A percentile compares a stretch with the other conserved stretches of the same genome.
These are phyloP conservation scores for Cyberlindnera sargentensis DNA, from an alignment of 805 yeast species.

Conservation along the genomic window DNA sequence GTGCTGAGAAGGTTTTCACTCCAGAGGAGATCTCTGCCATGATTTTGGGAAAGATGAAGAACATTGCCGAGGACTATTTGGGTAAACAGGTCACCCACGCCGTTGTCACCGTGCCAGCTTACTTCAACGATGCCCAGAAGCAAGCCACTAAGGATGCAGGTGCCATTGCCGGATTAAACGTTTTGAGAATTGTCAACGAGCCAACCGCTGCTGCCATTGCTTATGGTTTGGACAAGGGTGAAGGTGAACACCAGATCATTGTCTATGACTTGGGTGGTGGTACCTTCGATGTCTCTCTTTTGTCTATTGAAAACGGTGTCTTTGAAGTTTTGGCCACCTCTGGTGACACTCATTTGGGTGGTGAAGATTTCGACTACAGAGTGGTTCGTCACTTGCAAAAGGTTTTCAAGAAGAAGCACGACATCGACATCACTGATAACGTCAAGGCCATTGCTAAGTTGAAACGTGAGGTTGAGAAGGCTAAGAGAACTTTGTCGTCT, in stretches of 20 bases:
- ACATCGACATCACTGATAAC: slow-evolving; percentile 74
- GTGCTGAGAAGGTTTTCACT: slow-evolving; percentile 70
- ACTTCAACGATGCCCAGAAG: slow-evolving; percentile 90
- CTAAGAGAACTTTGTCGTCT: slow-evolving; percentile 91
- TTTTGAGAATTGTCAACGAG: slow-evolving; percentile 84
- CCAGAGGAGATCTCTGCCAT: slow-evolving; percentile 93
- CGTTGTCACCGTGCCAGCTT: slow-evolving; percentile 90
- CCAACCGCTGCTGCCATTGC: slow-evolving; percentile 99
- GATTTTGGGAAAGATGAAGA: slow-evolving; percentile 88
- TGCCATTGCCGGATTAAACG: slow-evolving; percentile 83
- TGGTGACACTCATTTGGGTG: slow-evolving; percentile 97
- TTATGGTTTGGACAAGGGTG: slow-evolving; percentile 80
- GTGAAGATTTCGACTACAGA: slow-evolving; percentile 92
- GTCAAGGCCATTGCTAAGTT: slow-evolving; percentile 85
- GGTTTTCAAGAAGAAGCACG: slow-evolving; percentile 87
- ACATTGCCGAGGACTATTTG: slow-evolving; percentile 84
- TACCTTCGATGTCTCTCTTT: slow-evolving; percentile 87
- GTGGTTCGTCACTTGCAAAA: slow-evolving; percentile 82
- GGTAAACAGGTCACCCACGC: slow-evolving; percentile 84
- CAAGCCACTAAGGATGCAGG: slow-evolving; percentile 95
- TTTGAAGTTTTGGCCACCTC: slow-evolving; percentile 91
- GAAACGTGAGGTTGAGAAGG: slow-evolving; percentile 97
- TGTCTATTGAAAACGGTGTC: slow-evolving; percentile 85
- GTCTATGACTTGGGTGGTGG: slow-evolving; percentile 98
- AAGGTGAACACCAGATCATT: slow-evolving; percentile 81